Evolutionary conservation across 345 rosid genomes (phyloP), one percentile per base, ranked within the genome.

Genomic region (Arabidopsis arenosa): DNA sequence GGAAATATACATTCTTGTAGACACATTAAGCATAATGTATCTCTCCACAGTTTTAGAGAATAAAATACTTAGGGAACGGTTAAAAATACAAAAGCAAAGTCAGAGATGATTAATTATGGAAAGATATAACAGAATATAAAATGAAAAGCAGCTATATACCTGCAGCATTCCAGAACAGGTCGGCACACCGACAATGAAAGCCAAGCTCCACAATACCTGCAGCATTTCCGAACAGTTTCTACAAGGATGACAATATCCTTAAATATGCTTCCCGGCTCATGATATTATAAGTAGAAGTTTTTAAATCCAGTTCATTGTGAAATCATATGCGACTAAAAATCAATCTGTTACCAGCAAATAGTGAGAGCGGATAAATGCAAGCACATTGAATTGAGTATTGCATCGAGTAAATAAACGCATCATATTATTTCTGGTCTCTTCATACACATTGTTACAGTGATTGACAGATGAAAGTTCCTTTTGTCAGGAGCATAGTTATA

Each of bases 1-100:
- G 88, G 84, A 80, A 48, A 76, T 70, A 71, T 86, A 85, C 87
- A 76, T 81, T 80, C 84, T 86, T 81, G 81, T 87, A 87, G 90
- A 83, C 80, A 79, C 63, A 63, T 82, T 74, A 66, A 75, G 53
- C 74, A 66, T 84, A 82, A 80, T 69, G 81, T 80, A 76, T 75
- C 77, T 74, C 74, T 78, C 76, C 51, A 76, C 79, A 82, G 82
- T 81, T 72, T 48, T 88, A 82, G 90, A 74, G 69, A 62, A 81
- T 86, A 81, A 84, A 83, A 72, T 64, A 74, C 82, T 62, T 80
- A 84, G 85, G 70, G 48, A 74, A 70, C 55, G 74, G 54, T 60
- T 60, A 58, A 78, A 35, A 15, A 18, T n/a, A 72, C 36, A 5
- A 9, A 23, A 66, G 23, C 56, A 72, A 78, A 11, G 67, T 9